Percentiles rank a stretch among this genome's conserved stretches.
Conservation (phyloP, 139 green algal genomes). For the Diplosphaera chodatii region DNA sequence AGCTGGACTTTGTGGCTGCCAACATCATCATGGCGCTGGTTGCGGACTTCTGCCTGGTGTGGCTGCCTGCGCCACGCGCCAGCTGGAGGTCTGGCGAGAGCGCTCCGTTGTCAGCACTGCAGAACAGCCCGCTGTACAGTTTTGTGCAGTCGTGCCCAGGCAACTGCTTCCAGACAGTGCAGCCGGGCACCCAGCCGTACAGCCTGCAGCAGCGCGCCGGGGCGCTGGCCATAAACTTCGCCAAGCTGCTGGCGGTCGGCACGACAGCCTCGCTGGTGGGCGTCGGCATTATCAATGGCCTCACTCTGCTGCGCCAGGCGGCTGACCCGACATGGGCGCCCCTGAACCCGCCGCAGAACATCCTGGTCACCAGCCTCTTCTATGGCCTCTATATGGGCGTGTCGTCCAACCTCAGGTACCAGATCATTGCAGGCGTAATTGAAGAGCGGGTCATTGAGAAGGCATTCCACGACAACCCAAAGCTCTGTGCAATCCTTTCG, state of each 20-base stretch:
- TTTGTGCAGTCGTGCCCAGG: conserved; percentile 85
- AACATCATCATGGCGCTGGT: conserved; percentile 97
- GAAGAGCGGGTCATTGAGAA: conserved; percentile 92
- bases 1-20: conserved; percentile 93
- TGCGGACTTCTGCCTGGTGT: conserved; percentile 98
- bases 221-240: conserved; percentile 79
- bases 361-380: conserved; percentile 54
- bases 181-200: conserved; percentile 54
- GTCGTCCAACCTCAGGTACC: conserved; percentile 80
- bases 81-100: conserved; percentile 23
- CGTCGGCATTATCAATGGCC: conserved; percentile 83
- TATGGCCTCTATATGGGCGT: conserved; percentile 96
- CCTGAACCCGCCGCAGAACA: conserved; percentile 49
- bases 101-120: background rate
- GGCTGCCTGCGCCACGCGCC: conserved; percentile 84
- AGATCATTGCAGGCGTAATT: conserved; percentile 85
- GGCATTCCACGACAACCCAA: conserved; percentile 56
- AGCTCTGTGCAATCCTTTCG: conserved; percentile 65
- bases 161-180: conserved; percentile 93
- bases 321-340: conserved; percentile 63
- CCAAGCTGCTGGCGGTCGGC: conserved; percentile 86
- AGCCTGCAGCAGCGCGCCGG: conserved; percentile 65
- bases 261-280: conserved; percentile 74
- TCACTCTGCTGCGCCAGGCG: conserved; percentile 49
- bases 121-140: conserved; percentile 15